These are phyloP conservation scores for Eucalyptus erythrocorys DNA, from an alignment of 345 rosid genomes.

Conservation along the genomic window DNA sequence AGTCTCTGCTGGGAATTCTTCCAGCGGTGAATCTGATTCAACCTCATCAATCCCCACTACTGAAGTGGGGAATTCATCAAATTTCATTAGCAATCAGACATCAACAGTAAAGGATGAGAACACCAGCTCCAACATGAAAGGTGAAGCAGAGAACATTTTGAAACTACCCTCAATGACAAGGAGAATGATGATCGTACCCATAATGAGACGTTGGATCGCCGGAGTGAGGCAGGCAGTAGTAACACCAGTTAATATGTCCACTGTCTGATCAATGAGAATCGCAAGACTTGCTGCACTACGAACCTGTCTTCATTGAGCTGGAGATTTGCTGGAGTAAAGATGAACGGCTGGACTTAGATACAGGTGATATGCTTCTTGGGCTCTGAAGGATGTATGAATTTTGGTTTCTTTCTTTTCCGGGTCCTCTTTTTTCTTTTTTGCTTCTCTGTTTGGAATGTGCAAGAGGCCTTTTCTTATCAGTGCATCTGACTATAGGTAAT, in stretches of 20 bases:
- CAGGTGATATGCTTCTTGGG: neutral
- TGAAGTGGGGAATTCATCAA: neutral
- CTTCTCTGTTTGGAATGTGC: neutral
- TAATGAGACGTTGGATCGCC: neutral
- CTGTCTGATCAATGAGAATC: neutral
- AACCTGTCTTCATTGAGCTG: neutral
- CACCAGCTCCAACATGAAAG: neutral
- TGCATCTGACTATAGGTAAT: neutral
- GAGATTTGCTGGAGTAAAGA: neutral
- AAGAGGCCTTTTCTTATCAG: neutral
- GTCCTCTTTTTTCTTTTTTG: neutral
- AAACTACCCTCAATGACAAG: constrained; percentile 8
- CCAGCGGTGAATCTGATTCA: neutral
- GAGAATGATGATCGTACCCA: constrained; percentile 9
- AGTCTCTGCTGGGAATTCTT: neutral
- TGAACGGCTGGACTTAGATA: neutral
- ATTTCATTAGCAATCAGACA: neutral
- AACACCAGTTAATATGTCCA: neutral
- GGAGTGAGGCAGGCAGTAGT: constrained; percentile 10
- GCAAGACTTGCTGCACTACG: neutral
- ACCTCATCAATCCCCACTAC: neutral
- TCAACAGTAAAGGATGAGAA: neutral
- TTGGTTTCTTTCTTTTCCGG: neutral
- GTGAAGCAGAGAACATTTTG: constrained; percentile 16
- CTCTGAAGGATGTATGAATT: neutral